Conservation (phyloP, 2,329 filamentous ascomycete genomes). For the Talaromyces sp. region DNA sequence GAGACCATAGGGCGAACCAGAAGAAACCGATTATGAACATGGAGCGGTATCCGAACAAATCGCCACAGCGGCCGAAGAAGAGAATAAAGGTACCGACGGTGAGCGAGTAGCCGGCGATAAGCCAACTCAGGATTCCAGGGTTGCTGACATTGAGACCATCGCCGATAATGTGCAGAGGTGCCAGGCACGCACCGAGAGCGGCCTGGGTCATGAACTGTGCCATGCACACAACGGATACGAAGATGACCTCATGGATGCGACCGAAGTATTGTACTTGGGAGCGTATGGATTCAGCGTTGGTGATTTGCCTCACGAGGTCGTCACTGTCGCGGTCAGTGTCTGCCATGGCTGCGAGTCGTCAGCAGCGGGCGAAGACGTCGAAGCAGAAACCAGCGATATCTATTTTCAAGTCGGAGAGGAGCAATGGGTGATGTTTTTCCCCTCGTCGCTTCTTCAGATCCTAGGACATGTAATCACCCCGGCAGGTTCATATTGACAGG, state of each 20-base stretch:
- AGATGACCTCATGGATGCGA: conserved; percentile 25
- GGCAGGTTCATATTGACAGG: not conserved
- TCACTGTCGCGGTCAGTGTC: not conserved
- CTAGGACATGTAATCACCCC: not conserved
- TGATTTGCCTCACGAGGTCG: conserved; percentile 7
- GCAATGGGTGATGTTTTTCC: not conserved
- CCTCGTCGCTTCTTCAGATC: not conserved
- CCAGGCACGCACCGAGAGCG: conserved; percentile 46
- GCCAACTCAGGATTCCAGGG: conserved; percentile 50
- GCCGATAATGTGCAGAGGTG: conserved; percentile 48
- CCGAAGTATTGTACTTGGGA: conserved; percentile 6
- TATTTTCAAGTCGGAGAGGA: not conserved
- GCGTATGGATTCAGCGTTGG: conserved; percentile 7
- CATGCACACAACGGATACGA: conserved; percentile 32
- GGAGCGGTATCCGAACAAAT: conserved; percentile 33
- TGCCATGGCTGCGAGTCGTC: not conserved
- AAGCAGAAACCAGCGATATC: not conserved
- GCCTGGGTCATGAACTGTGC: conserved; percentile 44
- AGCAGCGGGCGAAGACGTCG: not conserved
- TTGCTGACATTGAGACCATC: conserved; percentile 42
- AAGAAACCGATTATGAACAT: conserved; percentile 32
- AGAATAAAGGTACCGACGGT: conserved; percentile 38
- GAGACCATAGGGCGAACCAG: conserved; percentile 34
- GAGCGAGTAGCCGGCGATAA: conserved; percentile 54
- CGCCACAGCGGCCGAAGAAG: conserved; percentile 32